A percentile compares a stretch with the other conserved stretches of the same genome.
Conservation (phyloP, 2,329 filamentous ascomycete genomes). For the Diaporthe ampelina region DNA sequence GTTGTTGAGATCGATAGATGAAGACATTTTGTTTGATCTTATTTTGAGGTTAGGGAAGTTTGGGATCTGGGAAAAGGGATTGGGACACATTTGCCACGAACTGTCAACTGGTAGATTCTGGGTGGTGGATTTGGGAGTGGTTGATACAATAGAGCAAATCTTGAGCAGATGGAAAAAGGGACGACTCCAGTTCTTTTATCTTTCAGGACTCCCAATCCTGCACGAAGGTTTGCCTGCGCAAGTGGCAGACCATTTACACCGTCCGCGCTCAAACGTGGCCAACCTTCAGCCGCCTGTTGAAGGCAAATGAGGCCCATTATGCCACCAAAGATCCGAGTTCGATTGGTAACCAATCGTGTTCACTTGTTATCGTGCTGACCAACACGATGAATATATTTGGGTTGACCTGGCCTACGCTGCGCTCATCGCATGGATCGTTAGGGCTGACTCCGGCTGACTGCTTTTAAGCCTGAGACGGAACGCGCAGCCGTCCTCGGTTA, state of each 20-base stretch:
- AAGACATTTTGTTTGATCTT: constrained; percentile 12
- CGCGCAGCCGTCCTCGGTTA: neutral
- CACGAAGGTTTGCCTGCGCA: neutral
- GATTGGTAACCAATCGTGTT: neutral
- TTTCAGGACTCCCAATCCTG: neutral
- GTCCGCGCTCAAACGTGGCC: neutral
- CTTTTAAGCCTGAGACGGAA: constrained; percentile 8
- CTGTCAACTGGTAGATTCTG: neutral
- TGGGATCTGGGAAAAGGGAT: neutral
- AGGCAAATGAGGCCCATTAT: constrained; percentile 13
- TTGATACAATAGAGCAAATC: neutral
- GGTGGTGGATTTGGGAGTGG: neutral
- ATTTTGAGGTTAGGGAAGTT: neutral
- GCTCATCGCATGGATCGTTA: constrained; percentile 2
- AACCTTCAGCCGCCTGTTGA: neutral
- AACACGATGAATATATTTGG: constrained; percentile 14
- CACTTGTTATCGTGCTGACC: constrained; percentile 5
- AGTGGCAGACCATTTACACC: neutral
- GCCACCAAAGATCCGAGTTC: neutral
- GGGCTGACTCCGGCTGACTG: constrained; percentile 33
- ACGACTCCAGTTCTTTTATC: neutral
- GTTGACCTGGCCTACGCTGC: neutral
- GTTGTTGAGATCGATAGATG: constrained; percentile 13
- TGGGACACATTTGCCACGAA: neutral
- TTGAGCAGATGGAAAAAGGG: neutral